Evolutionary conservation across 208 protist species (phyloP), one percentile per base, ranked within the genome.

Genomic region (Angomonas desouzai): DNA sequence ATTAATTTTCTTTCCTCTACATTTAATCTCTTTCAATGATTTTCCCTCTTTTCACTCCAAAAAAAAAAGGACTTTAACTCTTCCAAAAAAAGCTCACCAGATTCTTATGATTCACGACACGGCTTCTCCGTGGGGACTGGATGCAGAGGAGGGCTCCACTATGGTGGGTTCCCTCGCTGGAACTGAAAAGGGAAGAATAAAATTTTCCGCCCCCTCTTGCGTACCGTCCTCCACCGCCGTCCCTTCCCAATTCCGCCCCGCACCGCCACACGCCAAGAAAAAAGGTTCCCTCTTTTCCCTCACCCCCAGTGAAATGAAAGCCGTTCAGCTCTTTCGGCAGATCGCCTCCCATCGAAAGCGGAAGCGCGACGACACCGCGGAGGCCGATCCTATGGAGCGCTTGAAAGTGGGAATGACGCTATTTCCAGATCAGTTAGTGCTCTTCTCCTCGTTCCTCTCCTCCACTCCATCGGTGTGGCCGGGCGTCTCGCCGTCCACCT

Each of bases 291-390:
- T 27, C 20, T 51, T 51, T 51, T 51, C 45, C 4, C 45, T 51
- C 18, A 27, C 10, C 20, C n/a, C 45, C n/a, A 13, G 6, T 51
- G 45, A 51, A 51, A 13, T 51, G 45, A 51, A 51, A 51, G 45
- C 45, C 3, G 45, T 61, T 48, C 38, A 40, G 11, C 56, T 61
- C 22, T 61, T 48, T 29, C 56, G 56, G 2, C 34, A 48, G 29
- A 28, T 61, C 2, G 33, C 1, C 6, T 20, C 34, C 0, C 56
- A 48, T 13, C 3, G 20, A 27, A 27, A 61, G 56, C 28, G 33
- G 47, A 61, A 47, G 34, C 56, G 32, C 3, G 1, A 13, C 16
- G 22, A 27, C 6, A 18, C n/a, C 3, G 6, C 2, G 20, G 22
- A 7, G 6, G 25, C 3, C 51, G 51, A 29, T 57, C 27, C 51